Conservation (phyloP, 75 land plant genomes). For the Cryptomeria japonica region DNA sequence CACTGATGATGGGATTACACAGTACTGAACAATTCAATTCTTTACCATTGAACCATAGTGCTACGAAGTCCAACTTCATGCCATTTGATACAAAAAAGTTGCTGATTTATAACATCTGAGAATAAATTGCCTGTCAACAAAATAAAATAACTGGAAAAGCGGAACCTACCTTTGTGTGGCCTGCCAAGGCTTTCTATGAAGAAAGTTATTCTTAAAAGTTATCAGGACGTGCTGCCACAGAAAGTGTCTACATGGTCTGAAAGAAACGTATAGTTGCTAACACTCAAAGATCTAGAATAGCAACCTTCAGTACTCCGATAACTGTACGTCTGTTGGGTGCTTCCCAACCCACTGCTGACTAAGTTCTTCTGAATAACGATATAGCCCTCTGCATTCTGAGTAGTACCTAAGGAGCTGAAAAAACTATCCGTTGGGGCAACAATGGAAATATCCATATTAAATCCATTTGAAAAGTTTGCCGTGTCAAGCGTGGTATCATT, state of each 20-base stretch:
- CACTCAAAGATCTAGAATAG: constrained; percentile 23
- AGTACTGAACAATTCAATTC: not conserved
- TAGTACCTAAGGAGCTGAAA: constrained; percentile 16
- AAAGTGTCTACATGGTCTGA: not conserved
- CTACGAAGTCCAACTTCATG: not conserved
- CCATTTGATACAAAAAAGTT: not conserved
- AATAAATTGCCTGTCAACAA: not conserved
- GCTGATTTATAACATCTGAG: not conserved
- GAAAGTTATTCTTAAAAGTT: not conserved
- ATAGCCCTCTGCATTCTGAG: constrained; percentile 18
- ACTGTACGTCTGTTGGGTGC: constrained; percentile 22
- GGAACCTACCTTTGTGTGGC: not conserved
- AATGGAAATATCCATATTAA: constrained; percentile 4
- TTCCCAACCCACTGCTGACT: constrained; percentile 26
- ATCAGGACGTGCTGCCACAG: not conserved
- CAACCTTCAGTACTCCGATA: constrained; percentile 31
- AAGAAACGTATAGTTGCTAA: constrained; percentile 24
- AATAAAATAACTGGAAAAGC: not conserved
- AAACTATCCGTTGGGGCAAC: constrained; percentile 1
- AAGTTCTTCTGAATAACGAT: constrained; percentile 7
- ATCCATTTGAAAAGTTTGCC: constrained; percentile 12
- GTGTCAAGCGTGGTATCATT: not conserved
- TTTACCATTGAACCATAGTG: not conserved
- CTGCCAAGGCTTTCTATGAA: not conserved
- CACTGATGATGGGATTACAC: not conserved